Evolutionary conservation across 2,329 filamentous ascomycete species (phyloP), one percentile per base, ranked within the genome.

Genomic region (Pyrenophora graminea): DNA sequence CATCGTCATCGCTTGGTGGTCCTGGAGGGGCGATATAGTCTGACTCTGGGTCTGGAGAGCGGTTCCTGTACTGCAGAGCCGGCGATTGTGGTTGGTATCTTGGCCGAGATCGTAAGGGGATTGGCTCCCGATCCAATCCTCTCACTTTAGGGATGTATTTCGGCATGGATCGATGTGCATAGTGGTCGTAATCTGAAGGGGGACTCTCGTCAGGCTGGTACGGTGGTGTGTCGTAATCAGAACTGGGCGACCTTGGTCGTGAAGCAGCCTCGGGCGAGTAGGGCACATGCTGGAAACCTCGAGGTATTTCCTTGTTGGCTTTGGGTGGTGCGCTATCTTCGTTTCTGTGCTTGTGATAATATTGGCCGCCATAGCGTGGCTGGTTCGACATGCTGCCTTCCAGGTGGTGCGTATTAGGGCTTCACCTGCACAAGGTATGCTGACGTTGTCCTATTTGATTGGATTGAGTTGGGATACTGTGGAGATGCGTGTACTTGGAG

Each of bases 261-360:
- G 48, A 38, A 19, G 44, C 51, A 39, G 54, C 45, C 23, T 54
- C 48, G 13, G 39, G 42, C 30, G 56, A 43, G 27, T 17, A 43
- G 37, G 34, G 42, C 32, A 43, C 30, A 23, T 46, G 39, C 17
- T 44, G 33, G 21, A 48, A 31, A 39, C 45, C 30, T 17, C 12
- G 38, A n/a, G 38, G 25, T 9, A 30, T 33, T 41, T 43, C 39
- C 31, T 33, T 10, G 38, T 31, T 25, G n/a, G 41, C 32, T 27
- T n/a, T 44, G 25, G 23, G 37, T 34, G 30, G 21, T 32, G 36
- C 33, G 15, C 31, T 6, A 27, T 34, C 10, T 10, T 21, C 32
- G 41, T 32, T 30, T 31, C 39, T 44, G 19, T 40, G 45, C 21
- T 33, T 37, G 23, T 42, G 45, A 48, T 15, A 19, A 37, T 38